Base-by-base conservation (phyloP, 1,139 yeast species). In the Candida buenavistaensis region DNA sequence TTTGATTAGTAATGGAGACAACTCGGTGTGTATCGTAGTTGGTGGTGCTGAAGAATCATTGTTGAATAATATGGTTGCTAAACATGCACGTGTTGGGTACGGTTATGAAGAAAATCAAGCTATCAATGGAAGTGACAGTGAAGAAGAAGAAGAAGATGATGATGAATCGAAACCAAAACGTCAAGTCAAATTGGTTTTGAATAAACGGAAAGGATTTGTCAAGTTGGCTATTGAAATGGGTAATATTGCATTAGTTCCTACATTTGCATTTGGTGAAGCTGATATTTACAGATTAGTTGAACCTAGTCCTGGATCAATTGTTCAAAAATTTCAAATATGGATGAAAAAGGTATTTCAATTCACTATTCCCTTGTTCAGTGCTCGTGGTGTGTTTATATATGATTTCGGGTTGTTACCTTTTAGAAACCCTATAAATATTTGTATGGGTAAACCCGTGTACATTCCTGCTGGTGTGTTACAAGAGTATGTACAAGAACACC, bases 1-100 rank as follows among this genome's bases (percentile, higher is more conserved):
- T 26, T 66, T 88, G 21, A 68, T 92, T 32, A 62, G 60, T 37
- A 74, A 77, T 43, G 82, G 85, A 26, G 80, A 82, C 43, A 76
- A 73, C 45, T 86, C 96, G 3, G 83, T 90, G 10, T 85, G 94
- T 43, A 80, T 92, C 39, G 97, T 92, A 2, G 81, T 92, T 25
- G 98, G 98, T 5, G 98, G 98, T 0, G 97, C 97, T 1, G 86
- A 88, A 43, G 98, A 92, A 50, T 80, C 95, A 2, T 64, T 92
- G 32, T 59, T 87, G 24, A 70, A 70, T 43, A 59, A 63, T 25
- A 64, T 66, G 47, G 72, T 70, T 10, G 57, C 64, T 2, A 48
- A 53, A 8, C 50, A 55, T 30, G 52, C 57, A n/a, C 55, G 57
- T n/a, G 59, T 65, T 2, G 73, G 73, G 1, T 56, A 56, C 29